phyloP scores from a whole-genome alignment of 1,284 basidiomycete genomes.

The Papiliotrema terrestris region DNA sequence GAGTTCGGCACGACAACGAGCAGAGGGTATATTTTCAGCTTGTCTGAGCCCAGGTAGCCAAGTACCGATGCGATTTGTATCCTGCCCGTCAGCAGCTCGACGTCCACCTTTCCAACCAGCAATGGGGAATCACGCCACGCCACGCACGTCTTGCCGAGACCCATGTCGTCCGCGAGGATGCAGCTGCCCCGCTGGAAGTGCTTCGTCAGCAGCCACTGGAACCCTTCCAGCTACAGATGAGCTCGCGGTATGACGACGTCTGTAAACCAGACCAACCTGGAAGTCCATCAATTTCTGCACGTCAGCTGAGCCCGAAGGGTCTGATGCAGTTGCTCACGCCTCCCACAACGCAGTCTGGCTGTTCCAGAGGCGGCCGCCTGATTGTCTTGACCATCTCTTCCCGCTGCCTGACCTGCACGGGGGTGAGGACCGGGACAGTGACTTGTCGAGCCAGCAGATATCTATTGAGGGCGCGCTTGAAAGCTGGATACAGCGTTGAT shows the following conservation, averaged over 20 bases:
- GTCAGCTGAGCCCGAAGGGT: neutral
- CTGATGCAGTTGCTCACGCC: slow-evolving; percentile 41
- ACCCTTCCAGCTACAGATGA: slow-evolving; percentile 67
- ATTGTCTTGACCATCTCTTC: slow-evolving; percentile 31
- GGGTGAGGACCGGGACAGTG: slow-evolving; percentile 55
- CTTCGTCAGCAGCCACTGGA: slow-evolving; percentile 88
- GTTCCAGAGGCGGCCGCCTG: slow-evolving; percentile 39
- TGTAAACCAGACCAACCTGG: slow-evolving; percentile 57
- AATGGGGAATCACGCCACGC: neutral
- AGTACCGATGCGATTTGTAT: slow-evolving; percentile 87
- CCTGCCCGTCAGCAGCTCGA: slow-evolving; percentile 51
- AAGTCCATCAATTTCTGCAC: slow-evolving; percentile 70
- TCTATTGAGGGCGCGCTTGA: slow-evolving; percentile 60
- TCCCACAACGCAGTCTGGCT: slow-evolving; percentile 50
- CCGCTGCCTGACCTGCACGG: slow-evolving; percentile 29
- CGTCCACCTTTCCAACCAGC: neutral
- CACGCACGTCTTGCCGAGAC: slow-evolving; percentile 56
- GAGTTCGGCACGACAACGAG: slow-evolving; percentile 91
- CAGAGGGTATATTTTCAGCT: slow-evolving; percentile 63
- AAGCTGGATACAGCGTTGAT: slow-evolving; percentile 57
- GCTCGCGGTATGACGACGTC: neutral
- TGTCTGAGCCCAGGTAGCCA: slow-evolving; percentile 62
- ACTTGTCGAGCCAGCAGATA: slow-evolving; percentile 66
- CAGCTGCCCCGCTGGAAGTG: slow-evolving; percentile 84
- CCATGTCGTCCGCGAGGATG: slow-evolving; percentile 99